Evolutionary conservation across 805 yeast genomes (phyloP).

Genomic region (Priceomyces fermenticarens): DNA sequence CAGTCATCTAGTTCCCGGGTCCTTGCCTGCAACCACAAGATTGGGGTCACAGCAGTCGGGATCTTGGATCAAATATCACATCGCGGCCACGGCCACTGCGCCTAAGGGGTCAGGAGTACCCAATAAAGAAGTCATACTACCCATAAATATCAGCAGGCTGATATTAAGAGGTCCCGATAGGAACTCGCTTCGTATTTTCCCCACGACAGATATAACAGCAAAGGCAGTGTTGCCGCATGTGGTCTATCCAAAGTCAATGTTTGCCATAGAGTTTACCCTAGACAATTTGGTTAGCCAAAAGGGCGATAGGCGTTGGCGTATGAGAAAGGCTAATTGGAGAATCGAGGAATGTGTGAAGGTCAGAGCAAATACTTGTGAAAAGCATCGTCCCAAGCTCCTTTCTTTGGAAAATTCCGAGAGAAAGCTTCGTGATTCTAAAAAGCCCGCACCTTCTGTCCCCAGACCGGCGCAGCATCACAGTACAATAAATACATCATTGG

Average conservation of each 20-base stretch:
- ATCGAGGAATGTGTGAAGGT: slow-evolving; percentile 79
- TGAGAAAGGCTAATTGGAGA: slow-evolving; percentile 86
- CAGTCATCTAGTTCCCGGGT: slow-evolving; percentile 84
- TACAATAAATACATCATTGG: slow-evolving; percentile 24
- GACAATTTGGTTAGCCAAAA: slow-evolving; percentile 61
- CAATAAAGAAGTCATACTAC: slow-evolving; percentile 46
- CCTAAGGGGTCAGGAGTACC: not conserved
- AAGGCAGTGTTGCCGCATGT: slow-evolving; percentile 86
- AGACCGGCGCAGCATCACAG: slow-evolving; percentile 20
- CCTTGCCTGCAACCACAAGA: slow-evolving; percentile 75
- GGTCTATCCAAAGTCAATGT: slow-evolving; percentile 80
- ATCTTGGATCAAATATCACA: slow-evolving; percentile 65
- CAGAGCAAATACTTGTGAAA: slow-evolving; percentile 53
- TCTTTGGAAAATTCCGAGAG: slow-evolving; percentile 38
- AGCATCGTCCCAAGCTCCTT: slow-evolving; percentile 52
- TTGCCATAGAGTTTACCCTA: slow-evolving; percentile 77
- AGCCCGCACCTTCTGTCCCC: not conserved
- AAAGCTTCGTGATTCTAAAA: slow-evolving; percentile 5
- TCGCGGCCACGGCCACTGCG: slow-evolving; percentile 56
- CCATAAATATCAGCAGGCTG: slow-evolving; percentile 73
- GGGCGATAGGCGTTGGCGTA: slow-evolving; percentile 76
- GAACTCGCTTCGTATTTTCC: slow-evolving; percentile 86
- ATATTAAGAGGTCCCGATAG: slow-evolving; percentile 79
- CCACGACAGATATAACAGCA: slow-evolving; percentile 90
- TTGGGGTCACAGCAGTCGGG: slow-evolving; percentile 51